Conservation (phyloP, 257 asterid species). For the Oldenlandia corymbosa region DNA sequence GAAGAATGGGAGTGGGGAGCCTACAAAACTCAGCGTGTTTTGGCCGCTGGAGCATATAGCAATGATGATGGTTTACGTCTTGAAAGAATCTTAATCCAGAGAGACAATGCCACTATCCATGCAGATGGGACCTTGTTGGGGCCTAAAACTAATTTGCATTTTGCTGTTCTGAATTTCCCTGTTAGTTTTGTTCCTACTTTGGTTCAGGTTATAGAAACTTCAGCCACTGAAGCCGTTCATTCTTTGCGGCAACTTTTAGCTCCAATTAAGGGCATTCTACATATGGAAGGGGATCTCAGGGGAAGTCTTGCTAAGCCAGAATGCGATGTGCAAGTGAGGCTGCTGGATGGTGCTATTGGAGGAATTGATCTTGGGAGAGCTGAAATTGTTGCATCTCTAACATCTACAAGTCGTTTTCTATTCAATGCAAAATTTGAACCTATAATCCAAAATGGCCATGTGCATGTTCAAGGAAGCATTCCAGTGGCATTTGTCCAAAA, state of each 20-base stretch:
- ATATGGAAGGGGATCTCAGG: constrained; percentile 99
- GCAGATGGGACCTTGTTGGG: constrained; percentile 98
- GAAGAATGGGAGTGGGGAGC: constrained; percentile 99
- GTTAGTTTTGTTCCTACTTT: constrained; percentile 90
- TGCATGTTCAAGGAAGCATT: constrained; percentile 90
- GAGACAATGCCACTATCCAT: constrained; percentile 94
- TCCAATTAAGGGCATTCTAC: constrained; percentile 88
- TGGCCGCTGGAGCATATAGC: constrained; percentile 96
- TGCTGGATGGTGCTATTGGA: constrained; percentile 90
- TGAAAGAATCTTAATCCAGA: constrained; percentile 88
- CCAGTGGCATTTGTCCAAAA: constrained; percentile 72
- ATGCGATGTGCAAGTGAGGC: constrained; percentile 98
- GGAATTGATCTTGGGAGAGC: constrained; percentile 98
- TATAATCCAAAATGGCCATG: constrained; percentile 81
- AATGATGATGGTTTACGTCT: constrained; percentile 96
- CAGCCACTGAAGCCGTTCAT: constrained; percentile 89
- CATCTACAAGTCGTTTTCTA: constrained; percentile 81
- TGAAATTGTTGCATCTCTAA: constrained; percentile 93
- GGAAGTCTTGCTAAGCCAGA: constrained; percentile 95
- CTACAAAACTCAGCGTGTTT: constrained; percentile 85
- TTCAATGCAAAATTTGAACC: constrained; percentile 97
- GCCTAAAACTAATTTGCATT: constrained; percentile 88
- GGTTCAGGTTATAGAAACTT: constrained; percentile 83
- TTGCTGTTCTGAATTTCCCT: constrained; percentile 93
- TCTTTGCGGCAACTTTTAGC: constrained; percentile 84